phyloP scores from a whole-genome alignment of 228 moss, liverwort and hornwort species.

The Sphagnum fallax region DNA sequence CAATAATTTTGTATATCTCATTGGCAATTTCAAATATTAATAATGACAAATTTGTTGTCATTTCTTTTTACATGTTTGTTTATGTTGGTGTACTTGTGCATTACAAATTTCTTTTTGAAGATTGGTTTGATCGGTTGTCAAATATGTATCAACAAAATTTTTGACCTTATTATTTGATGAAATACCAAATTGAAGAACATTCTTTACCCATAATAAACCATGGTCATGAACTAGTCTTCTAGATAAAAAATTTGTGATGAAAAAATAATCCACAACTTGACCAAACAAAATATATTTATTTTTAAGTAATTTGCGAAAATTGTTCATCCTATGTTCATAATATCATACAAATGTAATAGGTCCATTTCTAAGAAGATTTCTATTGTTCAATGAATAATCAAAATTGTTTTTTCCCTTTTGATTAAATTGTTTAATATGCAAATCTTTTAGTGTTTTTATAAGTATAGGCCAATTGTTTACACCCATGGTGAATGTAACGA shows the following conservation, averaged over 20 bases:
- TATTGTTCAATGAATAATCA: too few species aligned
- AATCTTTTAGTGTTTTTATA: too few species aligned
- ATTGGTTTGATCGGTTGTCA: background rate
- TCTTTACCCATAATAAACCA: background rate
- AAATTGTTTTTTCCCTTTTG: too few species aligned
- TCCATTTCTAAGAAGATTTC: too few species aligned
- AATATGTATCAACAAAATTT: background rate
- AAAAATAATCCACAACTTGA: background rate
- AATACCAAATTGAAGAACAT: background rate
- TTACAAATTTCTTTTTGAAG: background rate
- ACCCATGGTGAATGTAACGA: background rate
- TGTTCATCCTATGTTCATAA: background rate
- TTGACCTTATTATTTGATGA: background rate
- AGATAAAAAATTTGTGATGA: background rate
- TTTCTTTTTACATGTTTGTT: background rate
- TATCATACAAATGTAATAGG: too few species aligned
- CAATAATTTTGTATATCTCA: background rate
- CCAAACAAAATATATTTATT: background rate
- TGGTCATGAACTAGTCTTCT: background rate
- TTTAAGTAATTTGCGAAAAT: background rate
- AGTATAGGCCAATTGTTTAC: background rate
- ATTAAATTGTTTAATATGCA: too few species aligned
- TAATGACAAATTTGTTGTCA: background rate
- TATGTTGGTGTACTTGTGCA: background rate
- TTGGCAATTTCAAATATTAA: background rate